Conservation (phyloP, 768 basidiomycete species). For the Epithele typhae region DNA sequence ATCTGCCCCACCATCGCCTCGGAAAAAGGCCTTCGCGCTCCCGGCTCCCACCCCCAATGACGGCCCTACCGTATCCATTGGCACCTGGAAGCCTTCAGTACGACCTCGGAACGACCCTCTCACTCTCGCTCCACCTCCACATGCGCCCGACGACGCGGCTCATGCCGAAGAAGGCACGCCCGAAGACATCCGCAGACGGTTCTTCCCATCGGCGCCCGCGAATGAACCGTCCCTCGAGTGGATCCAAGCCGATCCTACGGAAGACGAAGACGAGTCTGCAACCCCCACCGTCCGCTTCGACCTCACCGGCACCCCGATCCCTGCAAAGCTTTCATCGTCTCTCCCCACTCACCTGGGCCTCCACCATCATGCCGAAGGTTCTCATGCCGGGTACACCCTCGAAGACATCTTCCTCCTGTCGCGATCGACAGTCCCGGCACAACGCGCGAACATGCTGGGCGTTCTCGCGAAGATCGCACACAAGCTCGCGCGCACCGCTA, state of each 20-base stretch:
- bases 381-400: slow-evolving; percentile 84
- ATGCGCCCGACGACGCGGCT: background rate
- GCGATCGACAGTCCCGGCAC: slow-evolving; percentile 77
- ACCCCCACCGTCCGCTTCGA: slow-evolving; percentile 52
- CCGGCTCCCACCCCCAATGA: slow-evolving; percentile 42
- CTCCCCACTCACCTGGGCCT: slow-evolving; percentile 84
- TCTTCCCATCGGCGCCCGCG: slow-evolving; percentile 68
- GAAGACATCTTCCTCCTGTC: slow-evolving; percentile 80
- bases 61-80: slow-evolving; percentile 32
- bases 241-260: slow-evolving; percentile 44
- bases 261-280: slow-evolving; percentile 22
- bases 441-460: slow-evolving; percentile 78
- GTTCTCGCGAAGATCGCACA: slow-evolving; percentile 59
- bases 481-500: slow-evolving; percentile 24
- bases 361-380: slow-evolving; percentile 83
- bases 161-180: slow-evolving; percentile 63
- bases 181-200: slow-evolving; percentile 78
- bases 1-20: slow-evolving; percentile 74
- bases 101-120: slow-evolving; percentile 22
- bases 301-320: slow-evolving; percentile 67
- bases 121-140: background rate
- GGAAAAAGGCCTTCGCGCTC: slow-evolving; percentile 53
- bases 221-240: slow-evolving; percentile 77
- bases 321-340: slow-evolving; percentile 43
- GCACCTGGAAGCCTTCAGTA: slow-evolving; percentile 24